Conservation (phyloP, 2,329 filamentous ascomycete species). For the Cytospora paraplurivora region DNA sequence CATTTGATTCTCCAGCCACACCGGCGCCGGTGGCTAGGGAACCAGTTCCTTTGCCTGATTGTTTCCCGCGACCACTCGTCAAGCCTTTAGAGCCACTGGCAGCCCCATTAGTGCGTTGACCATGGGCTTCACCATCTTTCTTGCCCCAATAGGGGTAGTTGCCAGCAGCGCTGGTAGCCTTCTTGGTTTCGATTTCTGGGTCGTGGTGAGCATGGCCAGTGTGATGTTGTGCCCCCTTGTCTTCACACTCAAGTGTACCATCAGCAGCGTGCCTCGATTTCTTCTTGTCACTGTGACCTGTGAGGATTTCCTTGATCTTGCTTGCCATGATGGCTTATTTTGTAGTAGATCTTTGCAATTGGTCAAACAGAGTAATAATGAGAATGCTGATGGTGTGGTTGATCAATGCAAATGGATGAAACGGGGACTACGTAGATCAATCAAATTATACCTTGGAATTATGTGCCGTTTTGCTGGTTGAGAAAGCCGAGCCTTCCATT, state of each 20-base stretch:
- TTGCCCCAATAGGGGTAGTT: conserved; percentile 29
- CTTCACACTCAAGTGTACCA: conserved; percentile 10
- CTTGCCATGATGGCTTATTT: conserved; percentile 8
- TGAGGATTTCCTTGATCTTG: conserved; percentile 25
- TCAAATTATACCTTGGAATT: too few relatives aligned
- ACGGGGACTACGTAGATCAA: too few relatives aligned
- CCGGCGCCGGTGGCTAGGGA: conserved; percentile 5
- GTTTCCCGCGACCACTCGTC: not conserved
- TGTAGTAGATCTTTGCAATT: not conserved
- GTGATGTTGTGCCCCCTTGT: conserved; percentile 14
- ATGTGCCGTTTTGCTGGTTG: not conserved
- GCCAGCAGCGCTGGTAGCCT: conserved; percentile 25
- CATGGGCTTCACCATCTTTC: conserved; percentile 8
- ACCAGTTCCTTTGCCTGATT: conserved; percentile 12
- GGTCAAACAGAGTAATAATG: too few relatives aligned
- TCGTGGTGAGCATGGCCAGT: conserved; percentile 14
- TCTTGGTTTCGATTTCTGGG: conserved; percentile 19
- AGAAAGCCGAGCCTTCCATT: not conserved
- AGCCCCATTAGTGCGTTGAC: not conserved
- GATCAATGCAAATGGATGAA: too few relatives aligned
- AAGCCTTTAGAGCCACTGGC: not conserved
- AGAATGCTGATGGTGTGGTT: too few relatives aligned
- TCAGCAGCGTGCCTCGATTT: conserved; percentile 11
- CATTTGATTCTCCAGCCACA: not conserved
- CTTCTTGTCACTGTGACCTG: conserved; percentile 5